Conservation (phyloP, 306 rosid genomes). For the Cucurbita ficifolia region DNA sequence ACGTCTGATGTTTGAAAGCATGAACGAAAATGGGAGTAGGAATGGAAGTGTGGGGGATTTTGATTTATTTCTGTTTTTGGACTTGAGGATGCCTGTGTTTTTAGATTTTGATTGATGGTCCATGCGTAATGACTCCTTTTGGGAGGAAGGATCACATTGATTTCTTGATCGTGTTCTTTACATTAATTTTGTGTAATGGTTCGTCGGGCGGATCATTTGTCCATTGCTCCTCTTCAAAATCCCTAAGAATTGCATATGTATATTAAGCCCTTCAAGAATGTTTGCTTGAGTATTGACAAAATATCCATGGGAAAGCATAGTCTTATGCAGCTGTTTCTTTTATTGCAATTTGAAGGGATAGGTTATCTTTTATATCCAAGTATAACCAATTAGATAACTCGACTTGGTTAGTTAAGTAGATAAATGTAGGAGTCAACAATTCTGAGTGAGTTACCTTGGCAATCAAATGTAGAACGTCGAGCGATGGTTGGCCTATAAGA, state of each 20-base stretch:
- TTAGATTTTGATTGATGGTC: background rate
- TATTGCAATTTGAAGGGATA: background rate
- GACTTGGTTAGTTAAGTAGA: background rate
- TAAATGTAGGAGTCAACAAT: background rate
- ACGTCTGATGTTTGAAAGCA: background rate
- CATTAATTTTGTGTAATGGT: background rate
- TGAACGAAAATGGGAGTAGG: background rate
- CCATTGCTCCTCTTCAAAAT: background rate
- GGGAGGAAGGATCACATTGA: background rate
- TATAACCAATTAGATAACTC: background rate
- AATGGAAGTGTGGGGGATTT: background rate
- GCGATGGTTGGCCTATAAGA: too few species aligned
- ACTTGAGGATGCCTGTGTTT: background rate
- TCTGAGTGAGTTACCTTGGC: background rate
- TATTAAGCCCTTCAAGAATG: background rate
- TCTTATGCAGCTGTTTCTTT: background rate
- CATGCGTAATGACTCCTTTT: background rate
- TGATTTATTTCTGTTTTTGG: background rate
- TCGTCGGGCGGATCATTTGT: background rate
- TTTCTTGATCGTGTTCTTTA: background rate
- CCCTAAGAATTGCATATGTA: background rate
- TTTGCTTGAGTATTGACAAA: background rate
- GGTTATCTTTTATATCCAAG: background rate
- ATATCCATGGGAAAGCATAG: background rate
- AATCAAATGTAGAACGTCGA: too few species aligned